Conservation (phyloP, 257 asterid genomes). For the Galeopsis tetrahit region DNA sequence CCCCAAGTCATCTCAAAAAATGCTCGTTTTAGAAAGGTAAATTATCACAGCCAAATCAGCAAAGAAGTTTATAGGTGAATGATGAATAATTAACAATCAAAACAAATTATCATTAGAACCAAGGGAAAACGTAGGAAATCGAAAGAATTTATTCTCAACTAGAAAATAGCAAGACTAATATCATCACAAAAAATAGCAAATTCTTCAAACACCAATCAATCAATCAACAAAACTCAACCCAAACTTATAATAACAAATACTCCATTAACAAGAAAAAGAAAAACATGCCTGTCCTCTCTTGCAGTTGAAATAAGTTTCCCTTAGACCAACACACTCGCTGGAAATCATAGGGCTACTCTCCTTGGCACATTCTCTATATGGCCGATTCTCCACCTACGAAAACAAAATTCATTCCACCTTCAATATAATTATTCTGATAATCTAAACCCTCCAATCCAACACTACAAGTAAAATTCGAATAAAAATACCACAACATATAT, state of each 20-base stretch:
- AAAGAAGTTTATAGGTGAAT: not conserved
- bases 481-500: not conserved
- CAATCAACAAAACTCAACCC: not conserved
- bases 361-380: slow-evolving; percentile 79
- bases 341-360: slow-evolving; percentile 78
- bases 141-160: not conserved
- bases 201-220: not conserved
- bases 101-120: not conserved
- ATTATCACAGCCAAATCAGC: not conserved
- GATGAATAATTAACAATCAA: not conserved
- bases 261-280: not conserved
- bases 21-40: not conserved
- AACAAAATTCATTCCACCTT: slow-evolving; percentile 19
- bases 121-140: not conserved
- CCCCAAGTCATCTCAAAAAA: not conserved
- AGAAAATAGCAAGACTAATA: not conserved
- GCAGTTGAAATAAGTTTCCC: slow-evolving; percentile 96
- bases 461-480: not conserved
- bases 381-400: slow-evolving; percentile 71
- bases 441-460: slow-evolving; percentile 2
- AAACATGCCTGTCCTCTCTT: slow-evolving; percentile 87
- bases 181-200: not conserved
- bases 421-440: slow-evolving; percentile 17
- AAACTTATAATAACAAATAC: not conserved
- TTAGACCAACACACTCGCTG: slow-evolving; percentile 82